Evolutionary conservation across 768 basidiomycete species (phyloP).

Genomic region (Baorangia bicolor): DNA sequence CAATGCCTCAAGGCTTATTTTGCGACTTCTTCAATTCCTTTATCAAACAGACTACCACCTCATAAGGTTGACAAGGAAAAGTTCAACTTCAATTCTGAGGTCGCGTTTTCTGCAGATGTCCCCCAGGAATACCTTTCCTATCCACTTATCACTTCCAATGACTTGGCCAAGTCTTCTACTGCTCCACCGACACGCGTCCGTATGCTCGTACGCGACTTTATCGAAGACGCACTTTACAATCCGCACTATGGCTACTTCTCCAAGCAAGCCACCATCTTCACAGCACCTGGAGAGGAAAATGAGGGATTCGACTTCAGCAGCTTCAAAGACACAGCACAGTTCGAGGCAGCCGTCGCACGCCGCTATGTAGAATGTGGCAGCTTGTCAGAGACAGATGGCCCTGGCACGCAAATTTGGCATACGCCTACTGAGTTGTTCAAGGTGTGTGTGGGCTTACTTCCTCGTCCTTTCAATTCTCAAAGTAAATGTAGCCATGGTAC

Average conservation of each 20-base stretch:
- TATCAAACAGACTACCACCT: slow-evolving; percentile 11
- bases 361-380: slow-evolving; percentile 73
- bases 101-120: slow-evolving; percentile 51
- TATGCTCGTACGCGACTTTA: slow-evolving; percentile 95
- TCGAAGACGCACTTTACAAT: slow-evolving; percentile 96
- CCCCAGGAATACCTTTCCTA: slow-evolving; percentile 46
- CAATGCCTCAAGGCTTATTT: slow-evolving; percentile 26
- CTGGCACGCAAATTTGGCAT: slow-evolving; percentile 94
- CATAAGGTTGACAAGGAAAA: slow-evolving; percentile 42
- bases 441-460: slow-evolving; percentile 41
- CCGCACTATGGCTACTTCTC: slow-evolving; percentile 98
- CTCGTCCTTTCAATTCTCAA: slow-evolving; percentile 4
- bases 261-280: slow-evolving; percentile 88
- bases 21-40: slow-evolving; percentile 17
- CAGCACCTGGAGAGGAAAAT: slow-evolving; percentile 44
- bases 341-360: slow-evolving; percentile 76
- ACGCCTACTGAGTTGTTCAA: slow-evolving; percentile 98
- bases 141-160: slow-evolving; percentile 68
- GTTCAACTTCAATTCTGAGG: slow-evolving; percentile 74
- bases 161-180: slow-evolving; percentile 49
- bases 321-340: slow-evolving; percentile 68
- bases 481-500: slow-evolving; percentile 76
- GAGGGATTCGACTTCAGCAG: slow-evolving; percentile 62
- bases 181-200: slow-evolving; percentile 78
- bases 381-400: slow-evolving; percentile 56